Evolutionary conservation across 2,329 filamentous ascomycete species (phyloP).

Genomic region (Pestalotiopsis sp.): DNA sequence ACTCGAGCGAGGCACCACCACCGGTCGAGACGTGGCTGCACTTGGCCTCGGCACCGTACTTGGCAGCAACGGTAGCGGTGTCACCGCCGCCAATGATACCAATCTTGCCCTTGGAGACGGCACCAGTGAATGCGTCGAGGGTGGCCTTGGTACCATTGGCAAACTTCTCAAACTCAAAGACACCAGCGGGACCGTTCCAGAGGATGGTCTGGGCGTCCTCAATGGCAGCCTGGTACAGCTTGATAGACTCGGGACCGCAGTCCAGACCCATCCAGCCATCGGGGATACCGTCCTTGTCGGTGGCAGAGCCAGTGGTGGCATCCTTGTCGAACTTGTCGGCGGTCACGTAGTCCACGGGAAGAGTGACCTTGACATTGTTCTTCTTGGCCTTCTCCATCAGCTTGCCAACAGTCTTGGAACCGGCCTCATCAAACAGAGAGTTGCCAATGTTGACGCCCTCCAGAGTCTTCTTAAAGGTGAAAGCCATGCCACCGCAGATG

Average conservation of each 20-base stretch:
- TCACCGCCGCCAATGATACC: constrained; percentile 99
- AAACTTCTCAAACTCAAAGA: constrained; percentile 97
- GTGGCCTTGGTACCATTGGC: constrained; percentile 90
- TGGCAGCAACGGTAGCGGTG: constrained; percentile 95
- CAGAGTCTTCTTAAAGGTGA: constrained; percentile 99
- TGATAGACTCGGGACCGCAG: constrained; percentile 84
- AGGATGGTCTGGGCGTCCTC: constrained; percentile 91
- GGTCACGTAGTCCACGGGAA: constrained; percentile 94
- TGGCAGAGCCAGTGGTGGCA: constrained; percentile 78
- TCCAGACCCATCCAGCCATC: constrained; percentile 99
- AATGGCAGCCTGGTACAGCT: constrained; percentile 88
- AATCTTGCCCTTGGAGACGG: constrained; percentile 82
- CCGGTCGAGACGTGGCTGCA: constrained; percentile 98
- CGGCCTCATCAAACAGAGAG: constrained; percentile 91
- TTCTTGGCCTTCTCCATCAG: constrained; percentile 95
- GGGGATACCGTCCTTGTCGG: constrained; percentile 86
- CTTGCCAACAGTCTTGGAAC: constrained; percentile 85
- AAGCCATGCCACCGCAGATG: constrained; percentile 97
- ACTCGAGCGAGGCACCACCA: constrained; percentile 91
- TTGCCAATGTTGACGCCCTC: constrained; percentile 86
- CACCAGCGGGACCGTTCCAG: constrained; percentile 97
- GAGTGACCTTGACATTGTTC: constrained; percentile 92
- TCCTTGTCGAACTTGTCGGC: constrained; percentile 93
- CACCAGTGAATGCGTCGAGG: constrained; percentile 84
- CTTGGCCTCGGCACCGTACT: constrained; percentile 94